Percentiles rank a stretch among this genome's conserved stretches.
These are phyloP conservation scores for Neonothopanus nambi DNA, from an alignment of 1,284 basidiomycete genomes.

Conservation along the genomic window DNA sequence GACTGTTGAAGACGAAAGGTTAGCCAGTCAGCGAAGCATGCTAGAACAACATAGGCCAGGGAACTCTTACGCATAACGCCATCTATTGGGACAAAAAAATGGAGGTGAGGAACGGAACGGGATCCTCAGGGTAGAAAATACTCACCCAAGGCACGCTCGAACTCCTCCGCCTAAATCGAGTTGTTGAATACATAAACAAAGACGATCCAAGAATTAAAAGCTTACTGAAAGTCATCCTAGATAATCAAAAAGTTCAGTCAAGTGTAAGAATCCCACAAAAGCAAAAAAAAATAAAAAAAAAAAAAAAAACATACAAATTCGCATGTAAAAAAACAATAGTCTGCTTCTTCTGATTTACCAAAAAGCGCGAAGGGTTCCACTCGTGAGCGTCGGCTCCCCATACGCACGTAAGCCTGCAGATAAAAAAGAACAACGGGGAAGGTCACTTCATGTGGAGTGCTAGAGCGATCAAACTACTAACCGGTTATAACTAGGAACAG, in stretches of 20 bases:
- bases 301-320: slow-evolving; percentile 11
- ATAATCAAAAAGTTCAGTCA: neutral
- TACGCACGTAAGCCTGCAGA: neutral
- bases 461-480: neutral
- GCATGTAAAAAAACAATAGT: slow-evolving; percentile 5
- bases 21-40: neutral
- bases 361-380: slow-evolving; percentile 8
- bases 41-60: neutral
- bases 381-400: slow-evolving; percentile 11
- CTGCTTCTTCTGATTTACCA: slow-evolving; percentile 3
- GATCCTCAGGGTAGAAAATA: neutral
- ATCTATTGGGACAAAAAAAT: neutral
- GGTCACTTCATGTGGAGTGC: neutral
- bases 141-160: slow-evolving; percentile 11
- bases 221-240: slow-evolving; percentile 10
- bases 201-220: neutral
- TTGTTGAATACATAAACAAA: neutral
- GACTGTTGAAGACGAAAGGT: neutral
- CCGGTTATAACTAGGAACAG: slow-evolving; percentile 11
- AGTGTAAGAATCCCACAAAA: too few species aligned
- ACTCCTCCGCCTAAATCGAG: slow-evolving; percentile 3
- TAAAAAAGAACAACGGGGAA: neutral
- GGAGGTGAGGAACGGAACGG: neutral
- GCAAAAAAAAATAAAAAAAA: too few species aligned
- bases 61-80: slow-evolving; percentile 12